These are phyloP conservation scores for Spinellus fusiger DNA, from an alignment of 192 early-diverging fungal species.

Conservation along the genomic window DNA sequence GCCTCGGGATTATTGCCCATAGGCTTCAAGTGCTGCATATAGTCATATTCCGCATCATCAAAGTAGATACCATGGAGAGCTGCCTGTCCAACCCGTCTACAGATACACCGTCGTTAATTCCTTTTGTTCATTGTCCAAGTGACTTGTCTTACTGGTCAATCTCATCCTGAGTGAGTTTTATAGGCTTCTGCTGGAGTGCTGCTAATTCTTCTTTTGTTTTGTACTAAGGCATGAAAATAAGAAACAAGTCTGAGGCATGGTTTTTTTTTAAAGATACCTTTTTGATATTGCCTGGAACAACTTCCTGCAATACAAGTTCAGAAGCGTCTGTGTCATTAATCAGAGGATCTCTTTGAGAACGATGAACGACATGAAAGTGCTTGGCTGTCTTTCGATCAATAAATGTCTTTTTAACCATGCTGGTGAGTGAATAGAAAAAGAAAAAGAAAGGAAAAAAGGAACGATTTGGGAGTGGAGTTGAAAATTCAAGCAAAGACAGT, in stretches of 20 bases:
- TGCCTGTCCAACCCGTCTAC: slow-evolving; percentile 57
- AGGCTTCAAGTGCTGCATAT: slow-evolving; percentile 83
- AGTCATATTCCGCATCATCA: slow-evolving; percentile 91
- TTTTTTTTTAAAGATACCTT: slow-evolving; percentile 18
- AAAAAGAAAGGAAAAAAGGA: neutral
- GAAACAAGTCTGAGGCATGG: neutral
- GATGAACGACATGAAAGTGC: slow-evolving; percentile 88
- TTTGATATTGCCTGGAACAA: slow-evolving; percentile 60
- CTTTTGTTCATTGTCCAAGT: neutral
- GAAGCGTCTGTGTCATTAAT: slow-evolving; percentile 76
- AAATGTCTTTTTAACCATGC: slow-evolving; percentile 70
- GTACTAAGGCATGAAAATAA: slow-evolving; percentile 3
- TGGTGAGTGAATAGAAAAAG: neutral
- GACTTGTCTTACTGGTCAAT: slow-evolving; percentile 21
- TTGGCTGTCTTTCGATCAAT: slow-evolving; percentile 83
- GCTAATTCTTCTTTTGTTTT: slow-evolving; percentile 23
- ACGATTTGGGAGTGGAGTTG: neutral
- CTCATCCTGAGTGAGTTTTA: slow-evolving; percentile 28
- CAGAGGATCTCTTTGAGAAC: slow-evolving; percentile 91
- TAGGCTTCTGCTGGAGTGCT: slow-evolving; percentile 7
- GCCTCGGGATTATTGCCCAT: slow-evolving; percentile 74
- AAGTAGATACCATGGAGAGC: slow-evolving; percentile 89
- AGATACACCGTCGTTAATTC: neutral
- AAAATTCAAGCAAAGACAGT: neutral
- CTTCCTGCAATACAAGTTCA: slow-evolving; percentile 73